Base-by-base conservation (phyloP, 306 rosid species). In the Datisca glomerata region DNA sequence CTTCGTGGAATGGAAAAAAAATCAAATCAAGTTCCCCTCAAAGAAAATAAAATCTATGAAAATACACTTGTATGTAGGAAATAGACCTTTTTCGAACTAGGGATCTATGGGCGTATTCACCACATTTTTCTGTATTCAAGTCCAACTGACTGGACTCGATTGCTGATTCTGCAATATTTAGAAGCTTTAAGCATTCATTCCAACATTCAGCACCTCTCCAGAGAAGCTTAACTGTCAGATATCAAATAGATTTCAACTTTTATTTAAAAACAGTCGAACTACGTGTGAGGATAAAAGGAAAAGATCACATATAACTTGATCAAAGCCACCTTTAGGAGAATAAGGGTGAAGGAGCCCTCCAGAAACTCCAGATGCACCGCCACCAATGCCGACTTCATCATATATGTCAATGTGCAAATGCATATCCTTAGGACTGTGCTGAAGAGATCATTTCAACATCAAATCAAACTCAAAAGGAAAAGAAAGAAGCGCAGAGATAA, bases 301-400 rank as follows among this genome's bases (percentile, higher is more conserved):
- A 16, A 54, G 49, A 48, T 33, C 17, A 2, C 33, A 8, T 28
- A 28, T 28, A 25, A 25, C 31, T 25, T 28, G 33, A 3, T 21
- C 14, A 49, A 21, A 3, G 25, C 28, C 16, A 79, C 91, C 94
- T 79, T 87, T 83, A 5, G 97, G 94, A 33, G 94, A 82, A 67
- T 87, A 87, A 57, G 97, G 97, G 43, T 87, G 97, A 47, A 87
- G 78, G 23, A 87, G 87, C 27, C 97, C 97, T 21, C 94, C 89
- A 43, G 96, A 68, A 31, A 87, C 57, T 34, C 94, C 96, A 43
- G 89, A 87, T 45, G 93, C 97, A 39, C 93, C 97, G 4, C 96
- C 97, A 3, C 94, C 93, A 21, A 82, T 57, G 35, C 97, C 97
- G 55, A 67, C 68, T 70, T 79, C 93, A 64, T 82, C 94, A 31